Percentiles rank a stretch among this genome's conserved stretches.
These are phyloP conservation scores for Marasmius sp. DNA, from an alignment of 1,284 basidiomycete species.

Conservation along the genomic window DNA sequence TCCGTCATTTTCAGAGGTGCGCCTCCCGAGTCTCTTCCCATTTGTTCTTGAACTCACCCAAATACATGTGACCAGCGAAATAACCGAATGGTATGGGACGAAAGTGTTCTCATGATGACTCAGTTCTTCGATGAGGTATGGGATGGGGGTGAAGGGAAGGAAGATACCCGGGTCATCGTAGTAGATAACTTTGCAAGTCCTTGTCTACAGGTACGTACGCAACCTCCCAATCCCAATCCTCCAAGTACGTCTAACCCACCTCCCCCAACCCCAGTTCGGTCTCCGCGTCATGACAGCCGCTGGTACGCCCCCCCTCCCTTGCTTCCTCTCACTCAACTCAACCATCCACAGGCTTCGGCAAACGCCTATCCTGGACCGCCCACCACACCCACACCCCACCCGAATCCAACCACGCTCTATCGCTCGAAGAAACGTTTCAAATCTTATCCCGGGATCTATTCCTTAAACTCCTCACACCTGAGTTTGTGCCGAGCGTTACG, in stretches of 20 bases:
- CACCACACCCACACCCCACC: not conserved
- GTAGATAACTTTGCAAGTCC: not conserved
- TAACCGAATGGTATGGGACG: not conserved
- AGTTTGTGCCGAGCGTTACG: not conserved
- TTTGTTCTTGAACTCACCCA: not conserved
- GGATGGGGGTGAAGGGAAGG: not conserved
- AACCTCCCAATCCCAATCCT: not conserved
- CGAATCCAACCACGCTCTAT: not conserved
- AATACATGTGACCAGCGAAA: not conserved
- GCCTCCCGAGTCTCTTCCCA: no score
- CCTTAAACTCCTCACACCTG: not conserved
- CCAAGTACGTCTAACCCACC: not conserved
- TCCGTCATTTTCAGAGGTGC: slow-evolving; percentile 42
- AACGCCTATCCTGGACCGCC: not conserved
- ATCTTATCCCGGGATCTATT: not conserved
- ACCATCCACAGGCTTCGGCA: not conserved
- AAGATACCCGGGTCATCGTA: not conserved
- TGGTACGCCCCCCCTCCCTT: not conserved
- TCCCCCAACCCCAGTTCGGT: not conserved
- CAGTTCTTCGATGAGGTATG: not conserved
- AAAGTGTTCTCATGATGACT: not conserved
- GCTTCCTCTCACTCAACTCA: not conserved
- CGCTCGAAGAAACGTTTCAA: not conserved
- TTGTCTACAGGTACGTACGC: not conserved
- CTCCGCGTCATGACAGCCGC: not conserved